Conservation (phyloP, 2,329 filamentous ascomycete species). For the Penicillium sp. region DNA sequence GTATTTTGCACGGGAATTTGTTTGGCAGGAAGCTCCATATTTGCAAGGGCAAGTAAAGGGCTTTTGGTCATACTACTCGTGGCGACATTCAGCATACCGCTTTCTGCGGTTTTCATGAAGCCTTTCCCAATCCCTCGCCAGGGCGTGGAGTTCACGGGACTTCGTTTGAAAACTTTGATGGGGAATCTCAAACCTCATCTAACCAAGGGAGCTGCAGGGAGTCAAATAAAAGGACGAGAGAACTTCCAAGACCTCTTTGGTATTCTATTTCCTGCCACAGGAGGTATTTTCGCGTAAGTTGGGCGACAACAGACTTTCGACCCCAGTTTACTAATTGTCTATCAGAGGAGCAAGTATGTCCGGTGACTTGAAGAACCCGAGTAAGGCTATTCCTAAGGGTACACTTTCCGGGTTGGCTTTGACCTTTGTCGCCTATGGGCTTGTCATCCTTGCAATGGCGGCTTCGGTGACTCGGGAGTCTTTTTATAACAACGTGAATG, state of each 20-base stretch:
- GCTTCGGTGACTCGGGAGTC: constrained; percentile 71
- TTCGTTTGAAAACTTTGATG: constrained; percentile 66
- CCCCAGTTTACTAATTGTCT: constrained; percentile 48
- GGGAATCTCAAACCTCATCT: constrained; percentile 71
- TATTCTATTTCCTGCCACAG: constrained; percentile 74
- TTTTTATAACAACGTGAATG: constrained; percentile 71
- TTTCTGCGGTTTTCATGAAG: constrained; percentile 67
- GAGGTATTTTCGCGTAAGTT: constrained; percentile 56
- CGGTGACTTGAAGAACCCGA: constrained; percentile 77
- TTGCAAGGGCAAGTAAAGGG: constrained; percentile 75
- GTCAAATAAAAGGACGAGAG: constrained; percentile 60
- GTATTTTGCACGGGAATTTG: constrained; percentile 71
- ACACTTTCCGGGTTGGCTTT: constrained; percentile 73
- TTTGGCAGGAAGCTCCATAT: constrained; percentile 74
- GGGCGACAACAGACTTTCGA: constrained; percentile 38
- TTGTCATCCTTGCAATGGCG: constrained; percentile 77
- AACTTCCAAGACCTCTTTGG: constrained; percentile 82
- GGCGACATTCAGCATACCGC: constrained; percentile 75
- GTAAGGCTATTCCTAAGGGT: constrained; percentile 80
- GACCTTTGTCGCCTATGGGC: constrained; percentile 71
- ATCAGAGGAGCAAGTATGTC: constrained; percentile 79
- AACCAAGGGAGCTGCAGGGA: constrained; percentile 61
- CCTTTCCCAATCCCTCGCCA: constrained; percentile 65
- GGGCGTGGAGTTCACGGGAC: constrained; percentile 73
- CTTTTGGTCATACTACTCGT: constrained; percentile 68